Percentiles rank a stretch among this genome's conserved stretches.
Evolutionary conservation across 805 yeast genomes (phyloP).

Genomic region (Lachancea thermotolerans): DNA sequence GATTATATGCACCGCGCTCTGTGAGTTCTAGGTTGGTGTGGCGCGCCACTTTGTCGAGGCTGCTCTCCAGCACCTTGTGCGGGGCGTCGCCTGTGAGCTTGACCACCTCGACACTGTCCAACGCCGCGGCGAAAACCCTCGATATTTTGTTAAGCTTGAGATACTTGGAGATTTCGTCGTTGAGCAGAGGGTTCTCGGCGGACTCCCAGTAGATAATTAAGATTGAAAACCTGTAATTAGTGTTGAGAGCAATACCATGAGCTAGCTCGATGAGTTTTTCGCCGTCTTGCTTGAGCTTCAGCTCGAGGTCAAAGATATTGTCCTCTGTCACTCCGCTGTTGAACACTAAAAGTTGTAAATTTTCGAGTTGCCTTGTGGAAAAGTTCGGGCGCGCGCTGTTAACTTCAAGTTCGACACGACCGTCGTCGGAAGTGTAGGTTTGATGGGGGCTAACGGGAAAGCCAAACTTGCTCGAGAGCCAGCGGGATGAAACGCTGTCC

Average conservation of each 20-base stretch:
- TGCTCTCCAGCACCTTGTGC: conserved; percentile 26
- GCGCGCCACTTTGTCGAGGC: conserved; percentile 24
- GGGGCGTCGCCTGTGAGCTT: conserved; percentile 28
- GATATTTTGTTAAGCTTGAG: conserved; percentile 27
- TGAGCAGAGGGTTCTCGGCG: conserved; percentile 23
- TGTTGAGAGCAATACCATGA: conserved; percentile 31
- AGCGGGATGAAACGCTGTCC: conserved; percentile 28
- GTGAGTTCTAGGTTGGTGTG: conserved; percentile 25
- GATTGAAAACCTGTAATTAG: conserved; percentile 31
- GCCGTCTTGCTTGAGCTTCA: conserved; percentile 30
- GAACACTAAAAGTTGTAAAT: conserved; percentile 32
- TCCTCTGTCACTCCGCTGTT: conserved; percentile 34
- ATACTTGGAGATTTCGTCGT: conserved; percentile 12
- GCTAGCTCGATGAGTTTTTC: conserved; percentile 32
- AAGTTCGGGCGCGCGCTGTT: conserved; percentile 20
- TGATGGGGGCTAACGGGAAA: conserved; percentile 8
- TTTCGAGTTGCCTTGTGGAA: conserved; percentile 20
- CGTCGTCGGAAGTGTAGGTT: conserved; percentile 2
- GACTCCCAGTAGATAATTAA: conserved; percentile 37
- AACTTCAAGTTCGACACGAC: conserved; percentile 13
- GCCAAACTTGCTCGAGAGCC: conserved; percentile 32
- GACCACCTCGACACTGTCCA: conserved; percentile 24
- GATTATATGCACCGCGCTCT: conserved; percentile 31
- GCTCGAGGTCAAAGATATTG: conserved; percentile 30
- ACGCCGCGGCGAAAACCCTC: conserved; percentile 24